Evolutionary conservation across 306 rosid genomes (phyloP), one percentile per base, ranked within the genome.

Genomic region (Cicer yamashitae): DNA sequence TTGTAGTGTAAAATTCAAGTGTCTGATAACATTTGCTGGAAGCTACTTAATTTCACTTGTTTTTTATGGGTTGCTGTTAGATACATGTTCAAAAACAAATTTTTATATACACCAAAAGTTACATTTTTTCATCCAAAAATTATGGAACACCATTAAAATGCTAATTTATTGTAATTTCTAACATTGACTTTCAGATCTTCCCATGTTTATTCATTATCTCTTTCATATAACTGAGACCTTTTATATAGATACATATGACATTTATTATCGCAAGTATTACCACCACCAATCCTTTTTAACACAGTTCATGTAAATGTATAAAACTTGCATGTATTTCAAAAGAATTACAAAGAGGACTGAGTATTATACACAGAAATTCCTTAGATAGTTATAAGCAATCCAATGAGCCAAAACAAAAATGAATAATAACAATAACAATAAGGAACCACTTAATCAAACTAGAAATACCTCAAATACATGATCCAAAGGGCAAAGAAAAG

Each of bases 381-480:
- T 37, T 40, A 54, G 50, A 62, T 15, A 38, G 7, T 25, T 45
- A 59, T 15, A 46, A 54, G 67, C 47, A 64, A 57, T 57, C 76
- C 38, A 56, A 69, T 11, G 7, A 50, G 13, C 30, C 40, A 25
- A 73, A 70, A 60, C 10, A 52, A 25, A 61, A 45, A 25, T 53
- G 70, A 67, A 53, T 40, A 67, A 75, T 30, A 20, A 46, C 37
- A 67, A 53, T 40, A 77, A 71, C 20, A 17, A 14, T 15, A 34
- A 62, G 59, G 54, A 77, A 41, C 54, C 51, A 48, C 77, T 47
- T 37, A 25, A 74, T 39, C 48, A 87, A 54, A 74, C 44, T 6
- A 58, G 67, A 74, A 53, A 78, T 90, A 94, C 99, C 99, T 94
- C 99, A 79, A 94, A 94, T 34, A 94, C 97, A 80, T 94, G 99